These are phyloP conservation scores for Lachnellula subtilissima DNA, from an alignment of 2,329 filamentous ascomycete species.

Conservation along the genomic window DNA sequence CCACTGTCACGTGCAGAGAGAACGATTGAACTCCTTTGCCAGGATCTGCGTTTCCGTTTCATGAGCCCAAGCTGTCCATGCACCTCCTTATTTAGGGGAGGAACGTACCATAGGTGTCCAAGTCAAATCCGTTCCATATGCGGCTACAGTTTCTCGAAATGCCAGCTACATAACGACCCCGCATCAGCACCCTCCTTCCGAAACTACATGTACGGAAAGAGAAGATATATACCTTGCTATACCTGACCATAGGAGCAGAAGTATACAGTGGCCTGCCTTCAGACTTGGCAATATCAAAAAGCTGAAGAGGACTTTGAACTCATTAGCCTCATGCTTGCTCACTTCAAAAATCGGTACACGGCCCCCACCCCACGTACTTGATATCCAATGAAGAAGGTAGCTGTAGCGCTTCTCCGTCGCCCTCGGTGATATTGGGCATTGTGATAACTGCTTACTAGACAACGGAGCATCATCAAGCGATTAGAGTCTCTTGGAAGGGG, in stretches of 20 bases:
- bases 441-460: background rate
- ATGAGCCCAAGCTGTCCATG: background rate
- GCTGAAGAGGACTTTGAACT: constrained; percentile 47
- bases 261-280: constrained; percentile 52
- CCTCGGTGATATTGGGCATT: constrained; percentile 6
- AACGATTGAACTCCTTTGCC: constrained; percentile 65
- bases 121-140: constrained; percentile 60
- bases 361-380: constrained; percentile 7
- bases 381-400: constrained; percentile 11
- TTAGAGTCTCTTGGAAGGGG: background rate
- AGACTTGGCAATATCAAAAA: constrained; percentile 51
- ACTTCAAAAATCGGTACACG: background rate
- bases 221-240: constrained; percentile 44
- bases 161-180: constrained; percentile 47
- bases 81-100: background rate
- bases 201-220: background rate
- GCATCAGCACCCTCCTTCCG: background rate
- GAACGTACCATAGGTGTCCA: constrained; percentile 62
- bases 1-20: constrained; percentile 54
- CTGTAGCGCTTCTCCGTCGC: constrained; percentile 1
- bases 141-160: constrained; percentile 61
- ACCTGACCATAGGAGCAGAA: constrained; percentile 65
- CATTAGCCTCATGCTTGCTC: constrained; percentile 4
- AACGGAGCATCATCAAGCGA: constrained; percentile 1
- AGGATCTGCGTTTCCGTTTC: constrained; percentile 39